Evolutionary conservation across 225 moss, liverwort and hornwort genomes (phyloP), one percentile per base, ranked within the genome.

Genomic region (Neckera pumila): DNA sequence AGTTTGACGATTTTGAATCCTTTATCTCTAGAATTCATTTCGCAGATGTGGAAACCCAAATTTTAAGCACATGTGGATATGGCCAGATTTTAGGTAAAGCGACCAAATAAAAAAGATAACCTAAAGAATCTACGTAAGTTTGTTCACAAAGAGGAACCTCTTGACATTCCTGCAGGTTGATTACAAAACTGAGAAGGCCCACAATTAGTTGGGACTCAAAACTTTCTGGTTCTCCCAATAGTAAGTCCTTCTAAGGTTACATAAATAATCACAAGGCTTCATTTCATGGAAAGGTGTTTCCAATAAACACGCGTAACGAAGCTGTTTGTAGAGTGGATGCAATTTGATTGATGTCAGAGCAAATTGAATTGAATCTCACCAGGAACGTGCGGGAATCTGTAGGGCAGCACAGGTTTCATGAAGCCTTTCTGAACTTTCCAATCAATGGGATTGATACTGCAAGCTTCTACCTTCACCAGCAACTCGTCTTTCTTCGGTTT

Each of bases 391-490:
- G 93, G 93, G 75, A 93, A 90, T 75, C 78, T 80, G 81, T 65
- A 90, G 38, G 92, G 92, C 45, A 92, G 80, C n/a, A 89, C 88
- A 25, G 89, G 92, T 90, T 86, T 93, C 88, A 88, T 86, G 83
- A 80, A 78, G 18, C 93, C 92, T 69, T 88, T 88, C 86, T 93
- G 88, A 60, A 93, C 61, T 71, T 92, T 90, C 88, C 79, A 86
- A 63, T 93, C 92, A 7, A 93, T 61, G 79, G 88, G 88, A 71
- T 85, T 92, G 87, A 93, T 84, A 71, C 92, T 93, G 84, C 90
- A 92, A 18, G 92, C 92, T 82, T 92, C 93, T 86, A 91, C 89
- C 87, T 91, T 93, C 87, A 93, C 87, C 76, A 92, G 83, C 86
- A 93, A 77, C 84, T 93, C 89, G 36, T 92, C 78, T 87, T 47